These are phyloP conservation scores for Pseudonectria foliicola DNA, from an alignment of 2,329 filamentous ascomycete species.

Conservation along the genomic window DNA sequence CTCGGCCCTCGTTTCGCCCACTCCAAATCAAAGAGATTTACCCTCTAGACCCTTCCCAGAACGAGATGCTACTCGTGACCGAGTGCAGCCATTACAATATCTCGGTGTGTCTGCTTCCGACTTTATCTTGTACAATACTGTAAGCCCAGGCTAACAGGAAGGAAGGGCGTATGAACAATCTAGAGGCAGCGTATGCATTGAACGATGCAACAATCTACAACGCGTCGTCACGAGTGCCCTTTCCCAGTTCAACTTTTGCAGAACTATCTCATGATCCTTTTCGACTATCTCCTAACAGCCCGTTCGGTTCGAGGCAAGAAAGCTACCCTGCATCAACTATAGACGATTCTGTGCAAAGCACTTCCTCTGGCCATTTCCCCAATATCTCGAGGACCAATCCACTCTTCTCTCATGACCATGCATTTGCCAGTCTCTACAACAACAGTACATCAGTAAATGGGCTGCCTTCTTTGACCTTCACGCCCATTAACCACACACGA, in stretches of 20 bases:
- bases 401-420: slow-evolving; percentile 26
- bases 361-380: slow-evolving; percentile 19
- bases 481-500: slow-evolving; percentile 21
- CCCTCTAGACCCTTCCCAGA: slow-evolving; percentile 16
- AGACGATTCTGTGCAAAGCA: slow-evolving; percentile 13
- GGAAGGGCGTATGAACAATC: slow-evolving; percentile 20
- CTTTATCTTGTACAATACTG: background rate
- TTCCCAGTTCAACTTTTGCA: slow-evolving; percentile 16
- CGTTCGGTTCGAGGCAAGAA: slow-evolving; percentile 23
- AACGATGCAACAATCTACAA: slow-evolving; percentile 26
- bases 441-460: slow-evolving; percentile 14
- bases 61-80: slow-evolving; percentile 16
- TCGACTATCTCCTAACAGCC: slow-evolving; percentile 15
- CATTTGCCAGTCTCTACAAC: slow-evolving; percentile 21
- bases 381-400: slow-evolving; percentile 25
- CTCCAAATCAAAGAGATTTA: slow-evolving; percentile 23
- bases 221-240: slow-evolving; percentile 23
- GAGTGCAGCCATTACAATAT: slow-evolving; percentile 13
- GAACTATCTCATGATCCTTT: slow-evolving; percentile 21
- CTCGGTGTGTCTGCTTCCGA: slow-evolving; percentile 2
- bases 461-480: slow-evolving; percentile 23
- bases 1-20: slow-evolving; percentile 32
- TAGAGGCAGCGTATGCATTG: slow-evolving; percentile 22
- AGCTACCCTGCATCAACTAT: slow-evolving; percentile 12
- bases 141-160: slow-evolving; percentile 6